Percentiles rank a stretch among this genome's conserved stretches.
phyloP scores from a whole-genome alignment of 768 basidiomycete genomes.

The Auriscalpium microsporum region DNA sequence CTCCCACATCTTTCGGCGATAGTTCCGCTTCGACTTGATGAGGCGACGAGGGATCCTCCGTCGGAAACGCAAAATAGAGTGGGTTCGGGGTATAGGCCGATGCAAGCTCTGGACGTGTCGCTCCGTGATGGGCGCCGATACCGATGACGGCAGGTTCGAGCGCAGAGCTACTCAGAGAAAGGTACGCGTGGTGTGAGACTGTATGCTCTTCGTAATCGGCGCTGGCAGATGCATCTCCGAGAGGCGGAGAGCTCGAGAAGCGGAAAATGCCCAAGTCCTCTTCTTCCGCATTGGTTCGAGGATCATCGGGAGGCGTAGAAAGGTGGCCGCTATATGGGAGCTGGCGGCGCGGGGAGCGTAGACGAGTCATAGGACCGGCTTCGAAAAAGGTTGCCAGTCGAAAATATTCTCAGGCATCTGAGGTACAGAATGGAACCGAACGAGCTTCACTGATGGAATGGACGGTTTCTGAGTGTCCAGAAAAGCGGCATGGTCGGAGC shows the following conservation, averaged over 20 bases:
- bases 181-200: not conserved
- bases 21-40: slow-evolving; percentile 7
- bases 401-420: not conserved
- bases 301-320: not conserved
- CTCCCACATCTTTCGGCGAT: not conserved
- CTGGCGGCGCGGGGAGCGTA: not conserved
- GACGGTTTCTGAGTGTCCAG: not conserved
- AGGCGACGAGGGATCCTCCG: slow-evolving; percentile 35
- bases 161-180: not conserved
- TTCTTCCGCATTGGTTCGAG: not conserved
- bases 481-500: not conserved
- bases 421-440: too few relatives aligned
- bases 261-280: not conserved
- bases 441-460: not conserved
- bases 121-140: not conserved
- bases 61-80: slow-evolving; percentile 47
- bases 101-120: not conserved
- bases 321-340: not conserved
- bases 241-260: not conserved
- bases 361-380: not conserved
- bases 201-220: not conserved
- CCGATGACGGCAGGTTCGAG: not conserved
- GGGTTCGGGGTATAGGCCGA: slow-evolving; percentile 40
- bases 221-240: too few relatives aligned
- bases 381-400: not conserved